Evolutionary conservation across 2,329 filamentous ascomycete genomes (phyloP).

Genomic region (Akanthomyces lecanii): DNA sequence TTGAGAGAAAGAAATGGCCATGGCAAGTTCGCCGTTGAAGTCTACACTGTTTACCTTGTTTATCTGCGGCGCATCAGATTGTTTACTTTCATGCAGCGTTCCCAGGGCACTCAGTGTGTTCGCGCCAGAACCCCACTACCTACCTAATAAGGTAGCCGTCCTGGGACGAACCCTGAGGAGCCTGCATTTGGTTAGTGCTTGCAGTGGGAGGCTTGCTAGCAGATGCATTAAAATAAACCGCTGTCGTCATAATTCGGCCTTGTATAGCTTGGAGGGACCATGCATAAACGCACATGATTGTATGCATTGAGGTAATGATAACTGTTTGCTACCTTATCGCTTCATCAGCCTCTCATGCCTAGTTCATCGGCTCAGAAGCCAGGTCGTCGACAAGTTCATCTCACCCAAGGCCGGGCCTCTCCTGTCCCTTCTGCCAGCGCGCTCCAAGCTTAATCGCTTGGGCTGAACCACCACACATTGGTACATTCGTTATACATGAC

Average conservation of each 20-base stretch:
- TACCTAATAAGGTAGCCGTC: background rate
- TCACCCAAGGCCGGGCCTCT: no score
- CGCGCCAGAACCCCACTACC: background rate
- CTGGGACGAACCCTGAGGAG: background rate
- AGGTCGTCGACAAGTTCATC: background rate
- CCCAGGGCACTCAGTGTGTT: background rate
- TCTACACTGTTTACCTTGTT: background rate
- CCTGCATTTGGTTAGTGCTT: background rate
- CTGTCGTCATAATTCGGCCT: background rate
- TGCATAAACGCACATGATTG: conserved; percentile 1
- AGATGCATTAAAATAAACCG: background rate
- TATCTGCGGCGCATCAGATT: background rate
- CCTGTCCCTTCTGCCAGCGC: no score
- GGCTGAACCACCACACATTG: no score
- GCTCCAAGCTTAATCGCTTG: no score
- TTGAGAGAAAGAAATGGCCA: no score
- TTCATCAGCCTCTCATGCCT: background rate
- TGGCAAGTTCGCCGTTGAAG: background rate
- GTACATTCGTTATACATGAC: background rate
- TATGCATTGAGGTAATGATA: conserved; percentile 2
- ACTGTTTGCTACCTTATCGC: background rate
- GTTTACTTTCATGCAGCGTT: conserved; percentile 9
- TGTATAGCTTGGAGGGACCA: background rate
- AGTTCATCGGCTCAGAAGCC: background rate
- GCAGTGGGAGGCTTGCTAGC: background rate